phyloP scores from a whole-genome alignment of 768 basidiomycete genomes.

The Galerina marginata region DNA sequence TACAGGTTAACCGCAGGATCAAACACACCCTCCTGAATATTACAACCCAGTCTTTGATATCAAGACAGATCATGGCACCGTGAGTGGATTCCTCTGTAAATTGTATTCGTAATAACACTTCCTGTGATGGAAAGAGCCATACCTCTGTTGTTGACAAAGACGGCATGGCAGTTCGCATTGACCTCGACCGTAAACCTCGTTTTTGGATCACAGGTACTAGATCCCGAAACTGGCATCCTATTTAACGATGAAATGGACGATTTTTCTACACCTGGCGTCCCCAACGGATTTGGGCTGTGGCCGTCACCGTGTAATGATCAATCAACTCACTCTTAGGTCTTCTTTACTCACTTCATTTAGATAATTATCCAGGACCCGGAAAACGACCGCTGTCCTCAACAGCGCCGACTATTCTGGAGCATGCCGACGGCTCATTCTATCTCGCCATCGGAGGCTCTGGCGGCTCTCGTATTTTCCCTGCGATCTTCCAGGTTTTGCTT shows the following conservation, averaged over 20 bases:
- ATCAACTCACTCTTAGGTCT: neutral
- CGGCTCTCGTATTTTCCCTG: constrained; percentile 82
- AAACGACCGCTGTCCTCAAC: constrained; percentile 94
- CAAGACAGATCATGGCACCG: constrained; percentile 86
- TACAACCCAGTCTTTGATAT: constrained; percentile 86
- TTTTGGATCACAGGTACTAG: constrained; percentile 89
- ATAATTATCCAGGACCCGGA: constrained; percentile 86
- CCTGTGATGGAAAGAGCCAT: constrained; percentile 67
- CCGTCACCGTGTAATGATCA: constrained; percentile 74
- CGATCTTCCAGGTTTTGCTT: constrained; percentile 79
- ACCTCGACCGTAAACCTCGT: constrained; percentile 91
- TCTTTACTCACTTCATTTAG: constrained; percentile 39
- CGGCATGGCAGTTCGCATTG: constrained; percentile 85
- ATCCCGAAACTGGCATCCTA: constrained; percentile 86
- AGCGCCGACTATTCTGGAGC: constrained; percentile 78
- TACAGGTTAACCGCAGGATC: constrained; percentile 54
- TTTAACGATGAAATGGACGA: constrained; percentile 97
- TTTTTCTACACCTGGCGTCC: constrained; percentile 84
- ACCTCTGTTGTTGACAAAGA: constrained; percentile 80
- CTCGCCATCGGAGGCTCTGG: constrained; percentile 85
- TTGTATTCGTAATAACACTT: neutral
- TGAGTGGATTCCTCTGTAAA: constrained; percentile 36
- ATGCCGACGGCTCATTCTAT: constrained; percentile 74
- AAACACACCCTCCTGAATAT: constrained; percentile 80
- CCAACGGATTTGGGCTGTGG: constrained; percentile 83